Evolutionary conservation across 495 filamentous ascomycete genomes (phyloP).

Genomic region (Tetracladium setigerum): DNA sequence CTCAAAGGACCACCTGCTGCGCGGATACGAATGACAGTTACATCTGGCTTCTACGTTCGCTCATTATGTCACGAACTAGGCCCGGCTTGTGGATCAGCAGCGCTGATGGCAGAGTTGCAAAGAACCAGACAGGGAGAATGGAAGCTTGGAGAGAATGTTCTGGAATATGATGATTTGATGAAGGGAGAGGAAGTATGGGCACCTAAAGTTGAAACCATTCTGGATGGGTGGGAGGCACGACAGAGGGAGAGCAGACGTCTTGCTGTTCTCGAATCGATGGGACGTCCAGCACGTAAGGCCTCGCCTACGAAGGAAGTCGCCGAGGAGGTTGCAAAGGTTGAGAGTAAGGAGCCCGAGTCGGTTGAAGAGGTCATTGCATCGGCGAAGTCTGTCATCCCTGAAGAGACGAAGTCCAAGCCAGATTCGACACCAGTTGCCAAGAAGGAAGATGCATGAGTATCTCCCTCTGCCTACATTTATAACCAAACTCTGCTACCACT

Average conservation of each 20-base stretch:
- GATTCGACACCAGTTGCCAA: too few species aligned
- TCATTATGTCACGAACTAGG: slow-evolving; percentile 90
- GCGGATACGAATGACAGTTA: slow-evolving; percentile 82
- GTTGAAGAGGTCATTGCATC: neutral
- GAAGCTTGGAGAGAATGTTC: slow-evolving; percentile 58
- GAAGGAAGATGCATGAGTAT: too few species aligned
- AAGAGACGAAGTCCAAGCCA: too few species aligned
- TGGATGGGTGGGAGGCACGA: slow-evolving; percentile 52
- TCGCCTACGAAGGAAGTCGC: neutral
- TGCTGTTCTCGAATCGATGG: too few species aligned
- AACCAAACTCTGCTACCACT: too few species aligned
- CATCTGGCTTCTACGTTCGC: slow-evolving; percentile 95
- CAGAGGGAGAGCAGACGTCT: neutral
- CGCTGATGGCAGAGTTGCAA: slow-evolving; percentile 77
- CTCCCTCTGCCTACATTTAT: too few species aligned
- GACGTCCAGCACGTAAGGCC: neutral
- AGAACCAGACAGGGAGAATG: slow-evolving; percentile 78
- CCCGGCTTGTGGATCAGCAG: slow-evolving; percentile 69
- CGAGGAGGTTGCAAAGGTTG: neutral
- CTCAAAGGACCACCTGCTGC: slow-evolving; percentile 55
- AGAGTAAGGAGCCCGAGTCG: neutral
- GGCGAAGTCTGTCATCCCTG: too few species aligned
- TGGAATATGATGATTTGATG: slow-evolving; percentile 76
- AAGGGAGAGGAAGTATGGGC: slow-evolving; percentile 79
- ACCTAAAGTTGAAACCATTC: slow-evolving; percentile 57